Percentiles rank a stretch among this genome's conserved stretches.
phyloP scores from a whole-genome alignment of 306 rosid genomes.

The Cucurbita pepo region DNA sequence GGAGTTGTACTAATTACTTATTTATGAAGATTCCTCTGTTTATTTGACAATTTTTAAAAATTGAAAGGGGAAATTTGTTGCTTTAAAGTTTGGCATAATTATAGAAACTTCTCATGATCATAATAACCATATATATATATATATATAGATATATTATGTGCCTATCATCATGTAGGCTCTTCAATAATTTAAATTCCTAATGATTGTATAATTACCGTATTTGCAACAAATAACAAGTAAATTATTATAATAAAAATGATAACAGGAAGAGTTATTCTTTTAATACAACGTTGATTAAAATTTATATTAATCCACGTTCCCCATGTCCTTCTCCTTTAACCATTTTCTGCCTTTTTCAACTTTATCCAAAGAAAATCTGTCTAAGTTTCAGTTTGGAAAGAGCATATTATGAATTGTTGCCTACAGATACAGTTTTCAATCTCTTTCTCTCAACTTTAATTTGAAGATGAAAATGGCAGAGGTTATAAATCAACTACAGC shows the following conservation, averaged over 20 bases:
- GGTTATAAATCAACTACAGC: not conserved
- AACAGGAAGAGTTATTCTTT: not conserved
- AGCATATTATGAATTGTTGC: not conserved
- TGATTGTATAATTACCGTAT: not conserved
- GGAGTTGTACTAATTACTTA: not conserved
- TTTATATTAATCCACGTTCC: not conserved
- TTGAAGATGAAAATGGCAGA: not conserved
- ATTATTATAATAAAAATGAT: not conserved
- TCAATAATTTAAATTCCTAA: not conserved
- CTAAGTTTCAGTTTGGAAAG: constrained; percentile 3
- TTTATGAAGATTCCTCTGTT: not conserved
- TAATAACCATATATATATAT: too few species aligned
- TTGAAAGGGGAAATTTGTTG: not conserved
- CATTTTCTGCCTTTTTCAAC: not conserved
- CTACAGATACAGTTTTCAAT: not conserved
- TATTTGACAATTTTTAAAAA: not conserved
- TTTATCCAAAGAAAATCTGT: constrained; percentile 3
- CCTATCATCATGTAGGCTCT: not conserved
- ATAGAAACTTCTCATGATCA: not conserved
- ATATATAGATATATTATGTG: not conserved
- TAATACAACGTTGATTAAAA: not conserved
- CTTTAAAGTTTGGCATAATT: not conserved
- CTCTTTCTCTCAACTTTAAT: not conserved
- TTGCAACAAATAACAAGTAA: not conserved
- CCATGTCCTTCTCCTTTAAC: not conserved